phyloP scores from a whole-genome alignment of 192 early-diverging fungal genomes.

The Funneliformis geosporum region DNA sequence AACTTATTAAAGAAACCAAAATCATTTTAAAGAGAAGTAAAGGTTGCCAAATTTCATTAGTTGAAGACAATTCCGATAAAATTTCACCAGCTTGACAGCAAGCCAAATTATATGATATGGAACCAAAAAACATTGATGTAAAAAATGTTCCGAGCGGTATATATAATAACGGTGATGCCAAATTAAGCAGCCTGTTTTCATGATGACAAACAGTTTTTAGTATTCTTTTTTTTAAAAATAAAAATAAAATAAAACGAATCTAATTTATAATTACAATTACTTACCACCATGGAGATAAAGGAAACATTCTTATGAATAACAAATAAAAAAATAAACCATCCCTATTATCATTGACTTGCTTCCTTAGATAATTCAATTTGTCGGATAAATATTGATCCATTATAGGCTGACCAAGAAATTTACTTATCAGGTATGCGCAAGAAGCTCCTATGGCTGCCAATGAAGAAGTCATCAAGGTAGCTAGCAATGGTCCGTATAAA shows the following conservation, averaged over 20 bases:
- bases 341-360: conserved; percentile 38
- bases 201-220: neutral
- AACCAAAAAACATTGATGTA: conserved; percentile 54
- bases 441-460: conserved; percentile 43
- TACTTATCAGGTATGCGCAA: conserved; percentile 43
- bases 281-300: conserved; percentile 58
- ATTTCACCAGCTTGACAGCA: conserved; percentile 56
- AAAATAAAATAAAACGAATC: no score
- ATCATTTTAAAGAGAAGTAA: conserved; percentile 40
- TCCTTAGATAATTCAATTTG: conserved; percentile 39
- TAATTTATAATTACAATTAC: neutral
- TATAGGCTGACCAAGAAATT: conserved; percentile 44
- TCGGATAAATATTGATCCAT: conserved; percentile 40
- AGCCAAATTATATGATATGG: conserved; percentile 56
- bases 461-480: conserved; percentile 39
- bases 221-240: neutral
- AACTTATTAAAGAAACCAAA: conserved; percentile 39
- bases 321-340: conserved; percentile 53
- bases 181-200: conserved; percentile 48
- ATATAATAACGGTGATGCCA: conserved; percentile 50
- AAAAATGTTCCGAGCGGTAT: conserved; percentile 54
- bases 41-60: conserved; percentile 39
- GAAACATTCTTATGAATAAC: conserved; percentile 53
- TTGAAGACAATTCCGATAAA: conserved; percentile 45
- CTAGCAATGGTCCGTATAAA: conserved; percentile 43